Conservation (phyloP, 495 filamentous ascomycete genomes). For the Penicillium fimorum region DNA sequence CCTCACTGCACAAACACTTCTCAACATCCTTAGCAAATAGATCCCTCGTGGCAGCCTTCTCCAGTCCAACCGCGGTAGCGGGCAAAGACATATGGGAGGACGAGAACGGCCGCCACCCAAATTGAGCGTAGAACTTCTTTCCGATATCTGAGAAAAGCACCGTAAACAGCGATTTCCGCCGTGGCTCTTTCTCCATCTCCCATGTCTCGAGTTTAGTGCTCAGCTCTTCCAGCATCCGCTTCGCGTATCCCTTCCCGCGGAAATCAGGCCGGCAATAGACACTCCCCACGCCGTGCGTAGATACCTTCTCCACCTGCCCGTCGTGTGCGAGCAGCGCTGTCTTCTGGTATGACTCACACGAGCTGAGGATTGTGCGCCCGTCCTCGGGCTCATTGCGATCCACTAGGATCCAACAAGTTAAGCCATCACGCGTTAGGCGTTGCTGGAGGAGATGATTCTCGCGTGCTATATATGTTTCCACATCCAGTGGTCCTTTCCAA, state of each 20-base stretch:
- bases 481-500: slow-evolving; percentile 68
- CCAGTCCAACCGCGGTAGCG: slow-evolving; percentile 32
- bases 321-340: slow-evolving; percentile 56
- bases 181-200: slow-evolving; percentile 44
- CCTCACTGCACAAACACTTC: slow-evolving; percentile 36
- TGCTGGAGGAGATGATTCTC: slow-evolving; percentile 70
- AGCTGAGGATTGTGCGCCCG: slow-evolving; percentile 64
- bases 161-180: slow-evolving; percentile 54
- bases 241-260: slow-evolving; percentile 76
- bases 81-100: slow-evolving; percentile 69
- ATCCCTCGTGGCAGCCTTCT: slow-evolving; percentile 21
- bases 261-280: slow-evolving; percentile 77
- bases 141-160: slow-evolving; percentile 94
- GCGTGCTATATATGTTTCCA: slow-evolving; percentile 71
- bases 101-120: slow-evolving; percentile 74
- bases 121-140: slow-evolving; percentile 80
- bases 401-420: slow-evolving; percentile 86
- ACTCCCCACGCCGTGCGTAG: slow-evolving; percentile 79
- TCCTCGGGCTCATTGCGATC: slow-evolving; percentile 49
- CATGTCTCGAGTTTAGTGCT: slow-evolving; percentile 51
- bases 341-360: slow-evolving; percentile 84
- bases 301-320: slow-evolving; percentile 56
- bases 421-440: slow-evolving; percentile 64
- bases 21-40: slow-evolving; percentile 34
- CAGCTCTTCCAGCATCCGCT: slow-evolving; percentile 63